phyloP scores from a whole-genome alignment of 2,329 filamentous ascomycete genomes.

The Chaetothyriales sp. region DNA sequence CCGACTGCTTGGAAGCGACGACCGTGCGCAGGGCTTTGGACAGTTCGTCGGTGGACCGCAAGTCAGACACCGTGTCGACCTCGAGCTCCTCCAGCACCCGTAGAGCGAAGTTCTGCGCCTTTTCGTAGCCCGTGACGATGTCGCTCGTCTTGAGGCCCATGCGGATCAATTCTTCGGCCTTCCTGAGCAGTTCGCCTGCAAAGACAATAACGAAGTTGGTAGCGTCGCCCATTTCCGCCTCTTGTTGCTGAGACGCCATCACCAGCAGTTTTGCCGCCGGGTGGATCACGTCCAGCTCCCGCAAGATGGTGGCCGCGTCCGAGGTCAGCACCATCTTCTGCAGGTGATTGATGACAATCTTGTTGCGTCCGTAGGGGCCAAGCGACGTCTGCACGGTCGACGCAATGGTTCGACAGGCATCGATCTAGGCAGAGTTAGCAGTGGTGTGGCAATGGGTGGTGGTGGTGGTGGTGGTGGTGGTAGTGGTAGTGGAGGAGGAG shows the following conservation, averaged over 20 bases:
- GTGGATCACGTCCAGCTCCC: constrained; percentile 95
- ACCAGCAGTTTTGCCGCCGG: constrained; percentile 94
- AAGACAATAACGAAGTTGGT: constrained; percentile 95
- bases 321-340: constrained; percentile 99
- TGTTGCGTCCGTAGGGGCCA: constrained; percentile 95
- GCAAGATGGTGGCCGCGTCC: constrained; percentile 90
- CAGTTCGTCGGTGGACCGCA: constrained; percentile 67
- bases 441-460: background rate
- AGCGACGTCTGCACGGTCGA: constrained; percentile 94
- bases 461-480: background rate
- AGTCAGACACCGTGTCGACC: constrained; percentile 78
- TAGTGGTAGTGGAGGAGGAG: background rate
- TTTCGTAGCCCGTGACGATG: constrained; percentile 90
- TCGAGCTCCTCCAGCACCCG: constrained; percentile 75
- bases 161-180: constrained; percentile 88
- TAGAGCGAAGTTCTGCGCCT: constrained; percentile 77
- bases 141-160: constrained; percentile 99
- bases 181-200: constrained; percentile 87
- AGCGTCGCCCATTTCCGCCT: constrained; percentile 96
- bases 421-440: constrained; percentile 42
- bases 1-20: constrained; percentile 90
- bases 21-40: constrained; percentile 93
- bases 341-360: constrained; percentile 98
- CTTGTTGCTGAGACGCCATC: constrained; percentile 98
- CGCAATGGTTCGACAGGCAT: constrained; percentile 90